Conservation (phyloP, 495 filamentous ascomycete genomes). For the Penicillium subrubescens region DNA sequence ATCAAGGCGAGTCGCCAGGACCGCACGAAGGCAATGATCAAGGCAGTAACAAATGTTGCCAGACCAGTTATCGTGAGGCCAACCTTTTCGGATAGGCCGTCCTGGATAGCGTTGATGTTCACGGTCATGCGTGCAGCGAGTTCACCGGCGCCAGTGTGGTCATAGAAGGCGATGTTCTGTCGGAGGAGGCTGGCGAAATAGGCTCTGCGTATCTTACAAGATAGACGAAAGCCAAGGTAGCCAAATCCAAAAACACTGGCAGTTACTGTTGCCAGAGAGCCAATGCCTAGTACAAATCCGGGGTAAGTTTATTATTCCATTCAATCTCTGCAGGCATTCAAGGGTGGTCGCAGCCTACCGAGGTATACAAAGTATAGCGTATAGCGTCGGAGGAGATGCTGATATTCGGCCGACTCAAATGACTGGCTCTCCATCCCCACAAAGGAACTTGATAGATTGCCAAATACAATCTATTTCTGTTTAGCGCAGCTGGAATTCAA, state of each 20-base stretch:
- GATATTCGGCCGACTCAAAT: background rate
- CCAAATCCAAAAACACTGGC: background rate
- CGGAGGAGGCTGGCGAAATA: slow-evolving; percentile 39
- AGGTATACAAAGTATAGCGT: background rate
- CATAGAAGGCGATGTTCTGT: slow-evolving; percentile 47
- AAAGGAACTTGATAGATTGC: background rate
- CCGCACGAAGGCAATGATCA: slow-evolving; percentile 38
- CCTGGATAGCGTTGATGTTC: slow-evolving; percentile 45
- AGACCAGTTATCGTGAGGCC: slow-evolving; percentile 30
- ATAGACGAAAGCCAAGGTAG: background rate
- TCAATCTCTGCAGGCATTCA: background rate
- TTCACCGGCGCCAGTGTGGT: slow-evolving; percentile 38
- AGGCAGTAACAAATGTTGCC: slow-evolving; percentile 37
- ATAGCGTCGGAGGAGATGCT: background rate
- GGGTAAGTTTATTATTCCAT: background rate
- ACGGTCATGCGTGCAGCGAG: slow-evolving; percentile 41
- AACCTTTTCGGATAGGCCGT: slow-evolving; percentile 45
- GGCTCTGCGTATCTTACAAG: background rate
- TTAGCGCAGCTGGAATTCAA: background rate
- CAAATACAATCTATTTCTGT: background rate
- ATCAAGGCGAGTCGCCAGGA: slow-evolving; percentile 46
- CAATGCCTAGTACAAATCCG: background rate
- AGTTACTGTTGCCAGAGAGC: background rate
- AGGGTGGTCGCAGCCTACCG: background rate
- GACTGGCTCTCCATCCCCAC: background rate